Conservation (phyloP, 2,329 filamentous ascomycete genomes). For the Apiospora aurea region DNA sequence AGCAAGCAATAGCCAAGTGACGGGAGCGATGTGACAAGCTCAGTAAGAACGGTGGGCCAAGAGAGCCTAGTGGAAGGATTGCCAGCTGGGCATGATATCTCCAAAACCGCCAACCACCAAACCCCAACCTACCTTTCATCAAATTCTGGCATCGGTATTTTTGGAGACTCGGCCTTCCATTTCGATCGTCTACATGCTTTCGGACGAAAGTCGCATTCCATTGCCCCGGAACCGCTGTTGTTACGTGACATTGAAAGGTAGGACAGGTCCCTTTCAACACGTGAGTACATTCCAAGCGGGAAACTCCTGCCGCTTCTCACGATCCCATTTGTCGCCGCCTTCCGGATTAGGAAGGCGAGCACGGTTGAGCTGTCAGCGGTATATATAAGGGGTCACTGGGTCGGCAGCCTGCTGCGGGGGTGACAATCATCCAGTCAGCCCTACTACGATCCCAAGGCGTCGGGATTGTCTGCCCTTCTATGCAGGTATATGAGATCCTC, state of each 20-base stretch:
- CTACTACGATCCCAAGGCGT: not conserved
- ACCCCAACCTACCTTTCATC: not conserved
- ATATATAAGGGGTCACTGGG: constrained; percentile 4
- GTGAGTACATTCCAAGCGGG: not conserved
- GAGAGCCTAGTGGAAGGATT: not conserved
- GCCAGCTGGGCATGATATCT: not conserved
- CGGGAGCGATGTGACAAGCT: not conserved
- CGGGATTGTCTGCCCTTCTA: not conserved
- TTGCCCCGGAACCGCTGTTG: not conserved
- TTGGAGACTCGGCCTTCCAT: not conserved
- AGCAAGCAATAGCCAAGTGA: not conserved
- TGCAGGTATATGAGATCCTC: not conserved
- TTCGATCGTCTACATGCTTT: not conserved
- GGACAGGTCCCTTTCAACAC: not conserved
- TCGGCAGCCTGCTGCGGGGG: constrained; percentile 13
- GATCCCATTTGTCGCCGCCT: not conserved
- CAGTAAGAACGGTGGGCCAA: constrained; percentile 1
- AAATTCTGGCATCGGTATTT: not conserved
- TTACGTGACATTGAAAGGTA: not conserved
- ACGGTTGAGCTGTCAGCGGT: not conserved
- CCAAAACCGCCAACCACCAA: not conserved
- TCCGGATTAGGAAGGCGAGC: constrained; percentile 19
- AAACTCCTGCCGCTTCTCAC: not conserved
- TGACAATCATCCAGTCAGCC: constrained; percentile 1
- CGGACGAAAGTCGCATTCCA: not conserved